phyloP scores from a whole-genome alignment of 768 basidiomycete species.

The Pulveroboletus sp. region DNA sequence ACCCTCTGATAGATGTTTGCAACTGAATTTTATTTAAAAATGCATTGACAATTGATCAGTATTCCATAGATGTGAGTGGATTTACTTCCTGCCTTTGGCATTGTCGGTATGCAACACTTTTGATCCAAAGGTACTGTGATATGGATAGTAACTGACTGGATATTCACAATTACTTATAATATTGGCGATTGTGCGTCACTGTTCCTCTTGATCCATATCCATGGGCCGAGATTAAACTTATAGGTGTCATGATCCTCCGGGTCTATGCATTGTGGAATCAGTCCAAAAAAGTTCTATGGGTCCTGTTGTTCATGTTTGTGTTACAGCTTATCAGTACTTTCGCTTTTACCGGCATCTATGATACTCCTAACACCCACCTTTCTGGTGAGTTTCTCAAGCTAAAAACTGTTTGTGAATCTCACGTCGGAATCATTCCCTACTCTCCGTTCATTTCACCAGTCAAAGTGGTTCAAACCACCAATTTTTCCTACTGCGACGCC shows the following conservation, averaged over 20 bases:
- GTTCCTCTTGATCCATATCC: neutral
- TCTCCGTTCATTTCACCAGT: neutral
- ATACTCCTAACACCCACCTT: neutral
- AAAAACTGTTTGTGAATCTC: neutral
- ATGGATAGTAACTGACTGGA: neutral
- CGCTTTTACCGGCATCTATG: neutral
- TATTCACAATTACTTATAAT: neutral
- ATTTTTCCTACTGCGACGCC: too few relatives aligned
- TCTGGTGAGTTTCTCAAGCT: neutral
- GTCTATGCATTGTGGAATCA: neutral
- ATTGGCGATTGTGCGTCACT: neutral
- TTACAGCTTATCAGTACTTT: neutral
- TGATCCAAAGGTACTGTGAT: neutral
- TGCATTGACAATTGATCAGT: neutral
- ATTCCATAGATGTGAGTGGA: neutral
- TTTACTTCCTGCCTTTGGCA: neutral
- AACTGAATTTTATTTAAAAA: neutral
- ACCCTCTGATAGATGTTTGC: neutral
- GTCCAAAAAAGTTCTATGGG: neutral
- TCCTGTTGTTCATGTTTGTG: neutral
- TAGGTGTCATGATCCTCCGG: neutral
- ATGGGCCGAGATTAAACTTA: neutral
- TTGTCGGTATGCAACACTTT: neutral
- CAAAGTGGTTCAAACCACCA: too few relatives aligned
- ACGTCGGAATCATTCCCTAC: neutral